Conservation (phyloP, 1,284 basidiomycete genomes). For the Irpex sp. region DNA sequence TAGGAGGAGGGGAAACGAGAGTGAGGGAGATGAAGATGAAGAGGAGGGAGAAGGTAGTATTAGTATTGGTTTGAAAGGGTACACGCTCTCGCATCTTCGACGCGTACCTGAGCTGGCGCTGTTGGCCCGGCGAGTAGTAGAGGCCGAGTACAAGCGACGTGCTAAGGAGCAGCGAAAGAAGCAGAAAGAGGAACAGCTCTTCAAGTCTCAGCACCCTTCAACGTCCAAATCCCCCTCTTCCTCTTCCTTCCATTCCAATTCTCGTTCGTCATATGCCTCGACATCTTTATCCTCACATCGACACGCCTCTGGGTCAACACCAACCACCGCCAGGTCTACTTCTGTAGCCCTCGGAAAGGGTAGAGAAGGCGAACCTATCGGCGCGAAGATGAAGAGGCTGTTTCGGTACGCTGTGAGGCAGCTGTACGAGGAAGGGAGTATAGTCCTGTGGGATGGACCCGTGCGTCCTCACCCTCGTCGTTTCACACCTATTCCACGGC, state of each 20-base stretch:
- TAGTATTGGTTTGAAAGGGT: constrained; percentile 34
- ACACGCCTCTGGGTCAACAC: neutral
- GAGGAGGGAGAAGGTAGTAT: too few relatives aligned
- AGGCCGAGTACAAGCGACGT: constrained; percentile 48
- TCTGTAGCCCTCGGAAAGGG: constrained; percentile 1
- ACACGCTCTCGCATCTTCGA: constrained; percentile 66
- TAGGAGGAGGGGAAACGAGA: neutral
- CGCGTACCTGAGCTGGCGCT: constrained; percentile 64
- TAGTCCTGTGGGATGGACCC: constrained; percentile 62
- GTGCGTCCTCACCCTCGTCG: constrained; percentile 22
- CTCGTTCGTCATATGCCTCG: neutral
- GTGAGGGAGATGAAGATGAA: neutral
- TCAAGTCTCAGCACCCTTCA: neutral
- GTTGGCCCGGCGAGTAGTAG: constrained; percentile 55
- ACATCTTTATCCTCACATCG: too few relatives aligned
- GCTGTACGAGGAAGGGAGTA: constrained; percentile 58
- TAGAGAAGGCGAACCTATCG: constrained; percentile 9
- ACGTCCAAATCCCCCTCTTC: neutral
- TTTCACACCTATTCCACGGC: constrained; percentile 12
- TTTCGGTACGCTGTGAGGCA: constrained; percentile 58
- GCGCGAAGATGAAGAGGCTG: constrained; percentile 52
- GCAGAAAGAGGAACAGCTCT: constrained; percentile 18
- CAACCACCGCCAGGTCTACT: neutral
- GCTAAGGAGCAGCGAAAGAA: constrained; percentile 38
- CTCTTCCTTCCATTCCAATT: neutral